phyloP scores from a whole-genome alignment of 495 filamentous ascomycete species.

The Copromyces sp. region DNA sequence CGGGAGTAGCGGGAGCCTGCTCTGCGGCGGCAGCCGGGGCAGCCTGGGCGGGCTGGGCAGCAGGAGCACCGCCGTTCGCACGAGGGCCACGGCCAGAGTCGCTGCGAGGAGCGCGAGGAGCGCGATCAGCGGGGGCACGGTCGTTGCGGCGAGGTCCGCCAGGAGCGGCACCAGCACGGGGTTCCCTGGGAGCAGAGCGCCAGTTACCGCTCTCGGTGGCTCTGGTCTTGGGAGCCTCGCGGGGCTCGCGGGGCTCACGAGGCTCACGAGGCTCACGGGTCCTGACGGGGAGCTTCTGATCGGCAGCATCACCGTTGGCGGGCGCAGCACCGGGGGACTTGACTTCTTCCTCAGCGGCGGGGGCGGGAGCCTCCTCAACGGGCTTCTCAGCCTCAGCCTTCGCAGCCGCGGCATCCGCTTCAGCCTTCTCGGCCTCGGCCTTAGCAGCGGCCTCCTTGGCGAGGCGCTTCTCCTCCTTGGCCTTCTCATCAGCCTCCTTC shows the following conservation, averaged over 20 bases:
- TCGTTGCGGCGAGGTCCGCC: slow-evolving; percentile 28
- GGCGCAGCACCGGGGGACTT: slow-evolving; percentile 12
- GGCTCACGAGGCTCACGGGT: slow-evolving; percentile 20
- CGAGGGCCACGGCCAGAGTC: slow-evolving; percentile 32
- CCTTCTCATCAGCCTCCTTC: slow-evolving; percentile 83
- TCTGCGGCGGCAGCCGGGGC: slow-evolving; percentile 11
- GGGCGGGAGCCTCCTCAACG: slow-evolving; percentile 23
- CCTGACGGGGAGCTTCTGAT: slow-evolving; percentile 24
- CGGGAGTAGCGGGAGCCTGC: slow-evolving; percentile 18
- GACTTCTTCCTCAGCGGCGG: slow-evolving; percentile 14
- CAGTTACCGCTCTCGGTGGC: slow-evolving; percentile 43
- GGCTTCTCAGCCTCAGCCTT: slow-evolving; percentile 15
- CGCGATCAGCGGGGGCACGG: slow-evolving; percentile 33
- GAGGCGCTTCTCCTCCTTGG: slow-evolving; percentile 57
- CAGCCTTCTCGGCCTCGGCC: slow-evolving; percentile 39
- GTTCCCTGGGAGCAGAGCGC: slow-evolving; percentile 35
- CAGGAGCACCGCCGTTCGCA: slow-evolving; percentile 31
- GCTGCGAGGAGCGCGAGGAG: slow-evolving; percentile 32
- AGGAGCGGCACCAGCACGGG: slow-evolving; percentile 27
- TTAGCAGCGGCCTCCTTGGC: slow-evolving; percentile 57
- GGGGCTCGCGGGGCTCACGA: slow-evolving; percentile 17
- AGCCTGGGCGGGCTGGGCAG: slow-evolving; percentile 23
- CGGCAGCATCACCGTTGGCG: slow-evolving; percentile 16
- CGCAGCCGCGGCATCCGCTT: slow-evolving; percentile 12
- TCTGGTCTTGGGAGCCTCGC: slow-evolving; percentile 25